Evolutionary conservation across 2,329 filamentous ascomycete species (phyloP), one percentile per base, ranked within the genome.

Genomic region (Penicillium glabrum): DNA sequence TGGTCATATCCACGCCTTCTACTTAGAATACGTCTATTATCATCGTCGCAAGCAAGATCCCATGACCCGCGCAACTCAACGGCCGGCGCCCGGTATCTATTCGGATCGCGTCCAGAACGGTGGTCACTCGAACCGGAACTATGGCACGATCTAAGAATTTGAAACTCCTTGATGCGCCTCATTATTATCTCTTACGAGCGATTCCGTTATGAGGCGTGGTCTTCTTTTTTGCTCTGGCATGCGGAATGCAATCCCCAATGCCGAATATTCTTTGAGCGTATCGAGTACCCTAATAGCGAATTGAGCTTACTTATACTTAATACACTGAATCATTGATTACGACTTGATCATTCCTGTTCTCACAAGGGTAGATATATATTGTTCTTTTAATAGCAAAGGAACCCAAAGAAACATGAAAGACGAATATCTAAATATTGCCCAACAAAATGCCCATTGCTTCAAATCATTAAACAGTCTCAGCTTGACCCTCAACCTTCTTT

Each of bases 11-110:
- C 87, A 92, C 71, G 89, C 89, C 44, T 92, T 93, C 73, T 95
- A 93, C 72, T 64, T 91, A 59, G 86, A 92, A 75, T 96, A 92
- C 72, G 80, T 96, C 60, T 96, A 93, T 78, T 93, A 88, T 73
- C 85, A 90, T 67, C 88, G 88, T 39, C 83, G 69, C 46, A 61
- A 65, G 24, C 63, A 61, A 37, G 67, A 67, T 33, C 62, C 65
- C 21, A 41, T 62, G 19, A 65, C 63, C 27, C 59, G 65, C 23
- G 49, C 61, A 8, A 58, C 59, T 6, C 56, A 59, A 24, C 59
- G 48, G 14, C 67, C 58, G 9, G 74, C 73, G 0, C 73, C 73
- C 2, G 74, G 74, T 1, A 73, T 77, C 13, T 77, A 75, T 56
- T 77, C 75, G 6, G 66, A 75, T 6, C 68, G 71, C 16, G 74